phyloP scores from a whole-genome alignment of 1,139 yeast species.

The Blastobotrys malaysiensis region DNA sequence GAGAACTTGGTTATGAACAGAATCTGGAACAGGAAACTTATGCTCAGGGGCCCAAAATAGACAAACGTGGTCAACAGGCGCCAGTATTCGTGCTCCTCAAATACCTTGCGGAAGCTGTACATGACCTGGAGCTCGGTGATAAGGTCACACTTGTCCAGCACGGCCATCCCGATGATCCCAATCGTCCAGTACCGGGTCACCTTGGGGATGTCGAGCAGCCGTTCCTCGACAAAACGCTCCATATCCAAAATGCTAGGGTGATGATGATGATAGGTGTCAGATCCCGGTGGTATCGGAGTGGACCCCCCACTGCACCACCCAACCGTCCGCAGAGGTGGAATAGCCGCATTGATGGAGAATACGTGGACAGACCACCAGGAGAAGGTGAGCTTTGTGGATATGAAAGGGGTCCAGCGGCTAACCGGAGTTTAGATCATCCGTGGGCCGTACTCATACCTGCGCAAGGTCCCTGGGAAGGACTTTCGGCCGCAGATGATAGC shows the following conservation, averaged over 20 bases:
- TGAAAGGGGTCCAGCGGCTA: neutral
- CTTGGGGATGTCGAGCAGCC: conserved; percentile 31
- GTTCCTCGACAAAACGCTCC: conserved; percentile 31
- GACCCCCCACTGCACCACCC: neutral
- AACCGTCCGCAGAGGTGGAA: neutral
- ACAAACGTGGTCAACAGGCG: conserved; percentile 40
- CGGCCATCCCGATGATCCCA: conserved; percentile 30
- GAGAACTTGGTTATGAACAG: conserved; percentile 38
- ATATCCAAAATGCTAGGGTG: conserved; percentile 8
- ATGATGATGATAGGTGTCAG: neutral
- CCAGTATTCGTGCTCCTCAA: conserved; percentile 37
- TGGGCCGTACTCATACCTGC: conserved; percentile 51
- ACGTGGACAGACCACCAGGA: conserved; percentile 1
- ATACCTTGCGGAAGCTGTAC: conserved; percentile 21
- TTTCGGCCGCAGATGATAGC: conserved; percentile 45
- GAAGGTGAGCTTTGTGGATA: neutral
- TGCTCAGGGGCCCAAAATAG: conserved; percentile 39
- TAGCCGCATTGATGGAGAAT: neutral
- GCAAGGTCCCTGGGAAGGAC: conserved; percentile 51
- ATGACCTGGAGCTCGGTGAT: conserved; percentile 24
- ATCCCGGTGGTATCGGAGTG: neutral
- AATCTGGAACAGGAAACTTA: conserved; percentile 35
- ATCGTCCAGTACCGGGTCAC: conserved; percentile 29
- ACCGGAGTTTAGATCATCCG: conserved; percentile 29
- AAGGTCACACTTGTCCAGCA: conserved; percentile 32